These are phyloP conservation scores for Solanum corneliomulleri DNA, from an alignment of 257 asterid genomes.

Conservation along the genomic window DNA sequence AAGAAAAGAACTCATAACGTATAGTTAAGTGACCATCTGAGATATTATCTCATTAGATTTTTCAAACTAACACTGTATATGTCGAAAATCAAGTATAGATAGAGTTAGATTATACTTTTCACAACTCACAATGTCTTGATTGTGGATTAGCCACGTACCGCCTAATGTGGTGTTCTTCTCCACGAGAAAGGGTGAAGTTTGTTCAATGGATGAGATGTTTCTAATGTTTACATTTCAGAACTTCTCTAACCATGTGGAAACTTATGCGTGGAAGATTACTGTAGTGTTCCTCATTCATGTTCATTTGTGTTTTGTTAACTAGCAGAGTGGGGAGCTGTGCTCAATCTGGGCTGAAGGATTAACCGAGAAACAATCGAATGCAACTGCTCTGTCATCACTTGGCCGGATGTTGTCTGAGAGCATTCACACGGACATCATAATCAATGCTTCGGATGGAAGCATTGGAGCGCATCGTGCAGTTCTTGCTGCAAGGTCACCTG, in stretches of 20 bases:
- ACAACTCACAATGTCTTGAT: not conserved
- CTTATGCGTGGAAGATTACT: not conserved
- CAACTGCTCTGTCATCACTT: constrained; percentile 53
- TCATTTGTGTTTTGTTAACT: not conserved
- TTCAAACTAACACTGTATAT: not conserved
- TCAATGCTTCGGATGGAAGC: constrained; percentile 70
- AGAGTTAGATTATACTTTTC: not conserved
- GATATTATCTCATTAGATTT: not conserved
- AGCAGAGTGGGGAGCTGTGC: constrained; percentile 48
- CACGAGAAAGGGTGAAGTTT: not conserved
- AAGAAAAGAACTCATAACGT: too few relatives aligned
- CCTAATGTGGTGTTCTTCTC: not conserved
- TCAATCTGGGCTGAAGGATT: constrained; percentile 63
- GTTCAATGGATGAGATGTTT: not conserved
- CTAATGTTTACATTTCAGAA: not conserved
- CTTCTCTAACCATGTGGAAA: not conserved
- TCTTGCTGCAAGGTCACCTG: constrained; percentile 87
- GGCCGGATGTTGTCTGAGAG: constrained; percentile 80
- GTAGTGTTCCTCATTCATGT: not conserved
- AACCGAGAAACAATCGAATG: constrained; percentile 22
- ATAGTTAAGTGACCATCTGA: too few relatives aligned
- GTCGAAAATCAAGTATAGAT: not conserved
- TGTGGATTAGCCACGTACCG: not conserved
- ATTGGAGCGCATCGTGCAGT: constrained; percentile 78
- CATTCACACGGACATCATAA: constrained; percentile 71